Evolutionary conservation across 768 basidiomycete genomes (phyloP).

Genomic region (Hericium erinaceus): DNA sequence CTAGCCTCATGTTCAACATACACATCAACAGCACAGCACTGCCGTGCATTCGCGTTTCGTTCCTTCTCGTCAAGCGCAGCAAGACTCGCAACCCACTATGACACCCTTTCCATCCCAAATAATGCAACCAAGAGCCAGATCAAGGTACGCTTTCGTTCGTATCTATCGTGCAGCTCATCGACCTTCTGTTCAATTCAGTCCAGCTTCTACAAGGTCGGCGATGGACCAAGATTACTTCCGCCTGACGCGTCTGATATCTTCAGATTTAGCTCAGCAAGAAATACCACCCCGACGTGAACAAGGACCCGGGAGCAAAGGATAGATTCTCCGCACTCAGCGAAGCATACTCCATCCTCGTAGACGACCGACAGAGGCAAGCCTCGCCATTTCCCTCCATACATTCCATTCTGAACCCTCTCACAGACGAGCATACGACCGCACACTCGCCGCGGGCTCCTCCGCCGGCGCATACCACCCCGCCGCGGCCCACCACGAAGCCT

Average conservation of each 20-base stretch:
- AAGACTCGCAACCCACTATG: slow-evolving; percentile 20
- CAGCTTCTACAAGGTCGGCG: slow-evolving; percentile 28
- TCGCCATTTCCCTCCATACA: too few species aligned
- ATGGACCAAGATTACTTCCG: not conserved
- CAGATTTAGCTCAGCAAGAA: slow-evolving; percentile 34
- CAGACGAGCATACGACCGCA: slow-evolving; percentile 28
- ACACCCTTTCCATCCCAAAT: slow-evolving; percentile 25
- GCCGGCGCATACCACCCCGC: not conserved
- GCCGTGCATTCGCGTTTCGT: not conserved
- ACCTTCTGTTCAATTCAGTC: slow-evolving; percentile 15
- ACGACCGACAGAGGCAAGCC: slow-evolving; percentile 35
- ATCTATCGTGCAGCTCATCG: not conserved
- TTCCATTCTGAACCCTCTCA: not conserved
- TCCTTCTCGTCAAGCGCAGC: not conserved
- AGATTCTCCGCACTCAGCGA: slow-evolving; percentile 39
- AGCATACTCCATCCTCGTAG: slow-evolving; percentile 35
- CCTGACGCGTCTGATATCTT: not conserved
- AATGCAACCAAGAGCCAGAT: slow-evolving; percentile 27
- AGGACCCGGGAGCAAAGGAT: slow-evolving; percentile 27
- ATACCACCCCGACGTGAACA: slow-evolving; percentile 36
- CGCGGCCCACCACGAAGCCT: slow-evolving; percentile 6
- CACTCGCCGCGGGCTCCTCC: slow-evolving; percentile 8
- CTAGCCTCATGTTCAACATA: not conserved
- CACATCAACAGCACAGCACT: not conserved
- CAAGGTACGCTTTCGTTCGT: slow-evolving; percentile 20